Conservation (phyloP, 2,329 filamentous ascomycete species). For the Biscogniauxia mediterranea region DNA sequence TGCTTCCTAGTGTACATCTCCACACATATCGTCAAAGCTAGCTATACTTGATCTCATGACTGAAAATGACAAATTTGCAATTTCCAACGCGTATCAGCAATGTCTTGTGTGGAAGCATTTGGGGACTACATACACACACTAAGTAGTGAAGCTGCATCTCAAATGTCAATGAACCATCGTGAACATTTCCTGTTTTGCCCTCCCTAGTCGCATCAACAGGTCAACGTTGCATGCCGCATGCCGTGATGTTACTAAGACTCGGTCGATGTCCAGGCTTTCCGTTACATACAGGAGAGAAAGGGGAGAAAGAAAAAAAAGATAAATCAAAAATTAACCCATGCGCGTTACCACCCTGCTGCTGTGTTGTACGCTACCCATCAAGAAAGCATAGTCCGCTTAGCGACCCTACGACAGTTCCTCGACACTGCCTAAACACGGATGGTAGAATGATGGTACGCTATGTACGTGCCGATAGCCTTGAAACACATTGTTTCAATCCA, state of each 20-base stretch:
- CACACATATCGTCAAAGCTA: neutral
- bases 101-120: neutral
- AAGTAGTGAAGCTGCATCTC: neutral
- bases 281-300: neutral
- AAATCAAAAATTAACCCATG: neutral
- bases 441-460: neutral
- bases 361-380: neutral
- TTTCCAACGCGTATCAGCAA: neutral
- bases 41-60: neutral
- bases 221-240: neutral
- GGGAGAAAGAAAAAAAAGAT: too few relatives aligned
- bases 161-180: neutral
- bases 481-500: neutral
- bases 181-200: neutral
- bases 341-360: neutral
- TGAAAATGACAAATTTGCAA: neutral
- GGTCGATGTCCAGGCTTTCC: neutral
- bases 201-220: neutral
- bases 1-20: neutral
- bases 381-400: neutral
- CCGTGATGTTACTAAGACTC: neutral
- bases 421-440: neutral
- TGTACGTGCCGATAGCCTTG: neutral
- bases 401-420: neutral
- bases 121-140: neutral